phyloP scores from a whole-genome alignment of 1,284 basidiomycete genomes.

The Moesziomyces sp. region DNA sequence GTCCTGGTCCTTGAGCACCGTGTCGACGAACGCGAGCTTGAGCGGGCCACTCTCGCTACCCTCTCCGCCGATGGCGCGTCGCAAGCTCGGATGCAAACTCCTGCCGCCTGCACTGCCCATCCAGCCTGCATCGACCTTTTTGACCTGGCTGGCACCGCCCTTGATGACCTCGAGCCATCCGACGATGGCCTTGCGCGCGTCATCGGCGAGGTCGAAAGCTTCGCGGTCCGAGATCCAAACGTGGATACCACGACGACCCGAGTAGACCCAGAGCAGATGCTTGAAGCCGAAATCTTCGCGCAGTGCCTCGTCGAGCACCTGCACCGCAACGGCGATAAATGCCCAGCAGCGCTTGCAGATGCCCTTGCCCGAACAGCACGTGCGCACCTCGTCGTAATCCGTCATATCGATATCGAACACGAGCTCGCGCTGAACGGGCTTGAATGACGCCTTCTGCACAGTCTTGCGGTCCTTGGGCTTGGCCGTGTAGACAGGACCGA shows the following conservation, averaged over 20 bases:
- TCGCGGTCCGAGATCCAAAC: constrained; percentile 93
- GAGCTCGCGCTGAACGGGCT: constrained; percentile 85
- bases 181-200: constrained; percentile 86
- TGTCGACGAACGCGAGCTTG: constrained; percentile 74
- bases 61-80: constrained; percentile 59
- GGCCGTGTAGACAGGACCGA: constrained; percentile 91
- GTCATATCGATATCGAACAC: constrained; percentile 99
- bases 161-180: constrained; percentile 87
- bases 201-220: constrained; percentile 89
- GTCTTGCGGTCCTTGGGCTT: constrained; percentile 92
- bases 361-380: constrained; percentile 89
- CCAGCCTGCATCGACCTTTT: constrained; percentile 78
- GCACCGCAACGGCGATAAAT: constrained; percentile 92
- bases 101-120: constrained; percentile 75
- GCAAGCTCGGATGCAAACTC: constrained; percentile 60
- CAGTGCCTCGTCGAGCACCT: constrained; percentile 82
- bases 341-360: constrained; percentile 95
- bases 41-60: constrained; percentile 71
- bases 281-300: constrained; percentile 82
- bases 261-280: constrained; percentile 95
- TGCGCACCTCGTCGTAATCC: constrained; percentile 95
- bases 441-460: constrained; percentile 79
- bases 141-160: constrained; percentile 79
- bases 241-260: constrained; percentile 96
- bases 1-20: constrained; percentile 87